Conservation (phyloP, 768 basidiomycete species). For the Pluteus cervinus region DNA sequence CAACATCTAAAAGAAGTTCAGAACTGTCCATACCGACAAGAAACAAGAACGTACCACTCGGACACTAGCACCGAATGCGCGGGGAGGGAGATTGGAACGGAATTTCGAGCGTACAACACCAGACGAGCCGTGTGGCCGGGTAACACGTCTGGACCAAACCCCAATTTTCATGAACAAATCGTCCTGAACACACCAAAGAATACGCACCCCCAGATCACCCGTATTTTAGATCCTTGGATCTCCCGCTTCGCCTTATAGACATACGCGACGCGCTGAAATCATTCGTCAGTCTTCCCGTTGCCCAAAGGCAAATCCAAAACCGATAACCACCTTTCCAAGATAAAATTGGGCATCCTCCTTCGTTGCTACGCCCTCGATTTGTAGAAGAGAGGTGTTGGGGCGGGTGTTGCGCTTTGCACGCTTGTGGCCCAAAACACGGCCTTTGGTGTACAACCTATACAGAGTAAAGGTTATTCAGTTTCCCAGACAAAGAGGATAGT, state of each 20-base stretch:
- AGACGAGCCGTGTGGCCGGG: constrained; percentile 88
- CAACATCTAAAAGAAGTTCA: constrained; percentile 60
- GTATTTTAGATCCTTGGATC: constrained; percentile 90
- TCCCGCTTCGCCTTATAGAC: constrained; percentile 97
- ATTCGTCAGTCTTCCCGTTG: constrained; percentile 4
- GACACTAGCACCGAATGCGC: constrained; percentile 88
- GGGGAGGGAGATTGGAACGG: constrained; percentile 89
- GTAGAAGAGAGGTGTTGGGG: constrained; percentile 93
- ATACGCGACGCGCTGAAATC: constrained; percentile 87
- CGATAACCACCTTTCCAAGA: constrained; percentile 80
- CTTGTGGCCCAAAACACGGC: constrained; percentile 97
- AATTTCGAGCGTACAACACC: constrained; percentile 98
- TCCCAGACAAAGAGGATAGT: constrained; percentile 1
- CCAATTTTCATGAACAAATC: background rate
- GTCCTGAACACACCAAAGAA: background rate
- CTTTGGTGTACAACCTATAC: constrained; percentile 88
- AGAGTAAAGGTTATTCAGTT: constrained; percentile 12
- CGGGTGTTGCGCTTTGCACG: constrained; percentile 95
- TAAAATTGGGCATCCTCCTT: constrained; percentile 97
- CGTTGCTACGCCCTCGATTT: constrained; percentile 92
- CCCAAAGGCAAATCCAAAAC: constrained; percentile 3
- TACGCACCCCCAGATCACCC: constrained; percentile 96
- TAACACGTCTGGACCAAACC: constrained; percentile 64
- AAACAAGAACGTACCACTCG: constrained; percentile 63
- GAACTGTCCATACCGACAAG: constrained; percentile 3